These are phyloP conservation scores for Ecytonucleospora hepatopenaei DNA, from an alignment of 371 early-diverging fungal species.

Conservation along the genomic window DNA sequence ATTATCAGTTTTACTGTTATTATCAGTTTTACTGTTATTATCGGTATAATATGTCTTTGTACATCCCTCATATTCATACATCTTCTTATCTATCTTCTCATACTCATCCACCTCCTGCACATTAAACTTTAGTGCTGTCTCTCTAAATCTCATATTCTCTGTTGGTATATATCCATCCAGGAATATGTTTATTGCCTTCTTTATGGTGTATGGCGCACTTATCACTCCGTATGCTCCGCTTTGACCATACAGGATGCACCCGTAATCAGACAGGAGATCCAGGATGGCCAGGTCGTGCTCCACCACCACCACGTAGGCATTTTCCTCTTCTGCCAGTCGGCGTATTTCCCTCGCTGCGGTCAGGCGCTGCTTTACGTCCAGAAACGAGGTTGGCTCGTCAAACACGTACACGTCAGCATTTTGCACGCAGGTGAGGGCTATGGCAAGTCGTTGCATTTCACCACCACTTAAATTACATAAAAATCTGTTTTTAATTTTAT, in stretches of 20 bases:
- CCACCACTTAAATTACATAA: constrained; percentile 87
- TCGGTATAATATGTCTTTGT: constrained; percentile 57
- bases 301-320: constrained; percentile 83
- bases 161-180: constrained; percentile 92
- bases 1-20: not conserved
- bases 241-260: constrained; percentile 93
- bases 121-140: constrained; percentile 82
- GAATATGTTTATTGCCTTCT: constrained; percentile 98
- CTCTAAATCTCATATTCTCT: constrained; percentile 97
- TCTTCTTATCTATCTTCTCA: constrained; percentile 56
- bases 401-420: constrained; percentile 91
- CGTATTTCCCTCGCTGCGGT: constrained; percentile 87
- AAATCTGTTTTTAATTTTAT: constrained; percentile 72
- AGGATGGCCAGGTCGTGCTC: constrained; percentile 98
- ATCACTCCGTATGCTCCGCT: constrained; percentile 96
- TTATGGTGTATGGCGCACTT: constrained; percentile 85
- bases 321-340: constrained; percentile 61
- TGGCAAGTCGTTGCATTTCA: constrained; percentile 94
- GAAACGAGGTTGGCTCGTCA: constrained; percentile 94
- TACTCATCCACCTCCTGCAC: constrained; percentile 72
- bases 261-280: constrained; percentile 93
- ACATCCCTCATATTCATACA: constrained; percentile 21
- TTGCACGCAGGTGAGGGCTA: constrained; percentile 74
- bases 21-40: not conserved
- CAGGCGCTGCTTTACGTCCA: constrained; percentile 97